Conservation (phyloP, 2,329 filamentous ascomycete genomes). For the Aureobasidium sp. region DNA sequence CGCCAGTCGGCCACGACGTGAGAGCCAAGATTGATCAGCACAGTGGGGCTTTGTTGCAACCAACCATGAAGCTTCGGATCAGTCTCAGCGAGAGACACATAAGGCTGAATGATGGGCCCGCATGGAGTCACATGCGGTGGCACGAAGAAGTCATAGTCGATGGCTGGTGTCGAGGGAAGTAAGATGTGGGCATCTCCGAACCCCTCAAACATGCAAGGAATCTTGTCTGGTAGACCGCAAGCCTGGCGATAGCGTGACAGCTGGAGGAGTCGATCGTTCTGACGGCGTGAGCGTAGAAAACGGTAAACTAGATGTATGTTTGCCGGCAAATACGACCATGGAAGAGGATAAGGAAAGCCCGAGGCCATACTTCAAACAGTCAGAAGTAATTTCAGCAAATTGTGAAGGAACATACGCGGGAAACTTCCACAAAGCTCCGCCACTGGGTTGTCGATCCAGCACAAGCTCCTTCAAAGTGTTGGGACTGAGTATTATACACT, state of each 20-base stretch:
- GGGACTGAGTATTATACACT: neutral
- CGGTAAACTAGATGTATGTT: neutral
- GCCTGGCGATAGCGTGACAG: neutral
- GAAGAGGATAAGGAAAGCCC: neutral
- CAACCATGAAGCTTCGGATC: neutral
- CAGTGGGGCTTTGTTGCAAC: conserved; percentile 2
- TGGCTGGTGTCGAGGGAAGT: neutral
- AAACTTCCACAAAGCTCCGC: conserved; percentile 4
- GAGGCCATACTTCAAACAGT: neutral
- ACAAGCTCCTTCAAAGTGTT: neutral
- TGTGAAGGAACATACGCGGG: neutral
- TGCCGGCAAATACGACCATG: neutral
- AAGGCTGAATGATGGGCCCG: neutral
- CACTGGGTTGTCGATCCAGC: neutral
- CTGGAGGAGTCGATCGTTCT: neutral
- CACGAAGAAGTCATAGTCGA: neutral
- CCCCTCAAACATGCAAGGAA: neutral
- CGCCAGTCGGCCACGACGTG: neutral
- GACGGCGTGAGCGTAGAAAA: neutral
- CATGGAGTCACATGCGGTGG: neutral
- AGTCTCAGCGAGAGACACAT: neutral
- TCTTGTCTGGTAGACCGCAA: neutral
- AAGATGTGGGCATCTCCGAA: neutral
- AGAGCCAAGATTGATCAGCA: conserved; percentile 8
- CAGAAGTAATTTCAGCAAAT: neutral